Percentiles rank a stretch among this genome's conserved stretches.
These are phyloP conservation scores for Colletotrichum sp. DNA, from an alignment of 2,329 filamentous ascomycete genomes.

Conservation along the genomic window DNA sequence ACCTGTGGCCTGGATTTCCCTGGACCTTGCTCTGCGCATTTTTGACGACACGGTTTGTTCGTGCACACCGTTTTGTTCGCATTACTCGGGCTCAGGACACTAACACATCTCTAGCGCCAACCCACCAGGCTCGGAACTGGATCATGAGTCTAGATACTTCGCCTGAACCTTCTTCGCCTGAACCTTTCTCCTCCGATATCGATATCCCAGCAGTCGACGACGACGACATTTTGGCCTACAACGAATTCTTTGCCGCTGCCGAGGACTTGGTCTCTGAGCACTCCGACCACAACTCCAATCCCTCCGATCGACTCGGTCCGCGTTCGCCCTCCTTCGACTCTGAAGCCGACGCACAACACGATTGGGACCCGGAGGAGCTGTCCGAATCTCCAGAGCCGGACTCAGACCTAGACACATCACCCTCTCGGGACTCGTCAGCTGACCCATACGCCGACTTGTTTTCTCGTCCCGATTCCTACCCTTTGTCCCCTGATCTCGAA, in stretches of 20 bases:
- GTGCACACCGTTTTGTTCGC: neutral
- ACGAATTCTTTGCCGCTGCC: neutral
- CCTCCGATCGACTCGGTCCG: neutral
- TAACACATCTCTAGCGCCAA: constrained; percentile 11
- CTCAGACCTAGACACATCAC: neutral
- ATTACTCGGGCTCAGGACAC: neutral
- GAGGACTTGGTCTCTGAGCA: neutral
- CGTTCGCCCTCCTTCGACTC: constrained; percentile 5
- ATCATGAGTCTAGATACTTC: constrained; percentile 17
- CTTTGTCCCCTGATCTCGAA: constrained; percentile 12
- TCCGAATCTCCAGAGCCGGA: neutral
- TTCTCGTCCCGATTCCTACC: constrained; percentile 2
- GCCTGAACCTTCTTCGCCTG: constrained; percentile 7
- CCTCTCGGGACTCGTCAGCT: neutral
- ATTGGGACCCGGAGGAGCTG: constrained; percentile 4
- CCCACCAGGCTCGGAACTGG: neutral
- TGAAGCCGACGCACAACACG: constrained; percentile 1
- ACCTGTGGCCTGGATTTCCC: neutral
- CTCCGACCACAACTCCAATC: neutral
- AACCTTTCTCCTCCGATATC: neutral
- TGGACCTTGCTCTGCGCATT: neutral
- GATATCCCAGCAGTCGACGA: neutral
- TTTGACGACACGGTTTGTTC: constrained; percentile 9
- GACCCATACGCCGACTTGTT: neutral
- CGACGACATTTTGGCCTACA: neutral